Percentiles rank a stretch among this genome's conserved stretches.
phyloP scores from a whole-genome alignment of 192 early-diverging fungal species.

The Podila verticillata region DNA sequence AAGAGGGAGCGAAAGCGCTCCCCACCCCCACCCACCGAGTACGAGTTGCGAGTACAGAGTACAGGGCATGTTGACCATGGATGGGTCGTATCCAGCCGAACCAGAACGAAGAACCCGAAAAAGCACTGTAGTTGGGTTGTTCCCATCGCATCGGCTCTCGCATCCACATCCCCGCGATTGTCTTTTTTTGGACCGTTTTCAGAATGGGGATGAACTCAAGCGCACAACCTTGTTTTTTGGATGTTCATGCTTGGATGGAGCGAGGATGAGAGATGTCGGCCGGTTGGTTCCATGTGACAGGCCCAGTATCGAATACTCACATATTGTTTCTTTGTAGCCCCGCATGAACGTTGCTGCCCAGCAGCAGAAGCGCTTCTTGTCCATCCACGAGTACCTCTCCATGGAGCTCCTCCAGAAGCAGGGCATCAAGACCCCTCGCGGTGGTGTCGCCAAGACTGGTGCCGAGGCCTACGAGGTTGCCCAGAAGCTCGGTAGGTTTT shows the following conservation, averaged over 20 bases:
- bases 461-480: constrained; percentile 90
- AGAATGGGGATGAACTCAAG: constrained; percentile 2
- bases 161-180: background rate
- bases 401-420: constrained; percentile 92
- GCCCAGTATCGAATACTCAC: too few species aligned
- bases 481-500: constrained; percentile 72
- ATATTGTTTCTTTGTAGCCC: constrained; percentile 8
- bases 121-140: background rate
- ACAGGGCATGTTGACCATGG: too few species aligned
- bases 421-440: constrained; percentile 91
- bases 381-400: constrained; percentile 98
- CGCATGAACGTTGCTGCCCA: constrained; percentile 32
- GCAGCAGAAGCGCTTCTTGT: constrained; percentile 87
- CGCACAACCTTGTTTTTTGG: constrained; percentile 1
- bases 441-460: constrained; percentile 86
- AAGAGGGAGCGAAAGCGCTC: too few species aligned
- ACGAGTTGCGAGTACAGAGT: too few species aligned
- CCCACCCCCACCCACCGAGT: too few species aligned
- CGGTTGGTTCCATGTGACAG: too few species aligned
- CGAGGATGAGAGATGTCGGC: too few species aligned
- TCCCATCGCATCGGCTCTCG: background rate
- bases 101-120: too few species aligned
- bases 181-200: background rate
- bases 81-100: too few species aligned
- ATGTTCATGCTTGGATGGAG: too few species aligned